Conservation (phyloP, 2,329 filamentous ascomycete genomes). For the Didymella sp. region DNA sequence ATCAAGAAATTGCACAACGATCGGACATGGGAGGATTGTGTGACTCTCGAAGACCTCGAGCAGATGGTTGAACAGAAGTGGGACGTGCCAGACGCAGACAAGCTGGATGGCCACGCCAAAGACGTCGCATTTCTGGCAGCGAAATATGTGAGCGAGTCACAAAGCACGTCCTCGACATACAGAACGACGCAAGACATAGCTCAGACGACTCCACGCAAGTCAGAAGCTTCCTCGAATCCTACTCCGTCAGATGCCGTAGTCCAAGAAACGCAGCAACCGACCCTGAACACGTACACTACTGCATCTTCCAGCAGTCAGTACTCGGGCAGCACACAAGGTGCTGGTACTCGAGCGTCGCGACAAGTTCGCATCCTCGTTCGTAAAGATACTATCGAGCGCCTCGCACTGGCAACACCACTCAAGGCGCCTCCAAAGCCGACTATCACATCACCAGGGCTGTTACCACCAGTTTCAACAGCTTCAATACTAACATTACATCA, state of each 20-base stretch:
- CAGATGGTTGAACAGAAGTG: constrained; percentile 65
- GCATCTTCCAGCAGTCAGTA: constrained; percentile 20
- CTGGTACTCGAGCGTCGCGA: constrained; percentile 28
- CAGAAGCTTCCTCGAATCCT: constrained; percentile 10
- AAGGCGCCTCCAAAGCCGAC: neutral
- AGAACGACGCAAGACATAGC: constrained; percentile 34
- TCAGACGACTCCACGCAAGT: constrained; percentile 27
- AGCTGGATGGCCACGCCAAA: constrained; percentile 39
- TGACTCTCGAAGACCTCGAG: constrained; percentile 75
- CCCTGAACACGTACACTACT: constrained; percentile 12
- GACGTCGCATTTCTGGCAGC: constrained; percentile 38
- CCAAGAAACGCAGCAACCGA: constrained; percentile 28
- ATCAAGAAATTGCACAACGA: constrained; percentile 81
- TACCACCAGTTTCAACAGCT: neutral
- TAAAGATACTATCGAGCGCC: constrained; percentile 29
- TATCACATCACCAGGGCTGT: neutral
- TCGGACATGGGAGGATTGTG: constrained; percentile 70
- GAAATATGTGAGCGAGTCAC: constrained; percentile 33
- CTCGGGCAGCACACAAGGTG: constrained; percentile 34
- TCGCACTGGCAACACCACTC: constrained; percentile 7
- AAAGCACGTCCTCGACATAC: constrained; percentile 26
- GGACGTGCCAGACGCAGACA: constrained; percentile 34
- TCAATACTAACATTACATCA: neutral
- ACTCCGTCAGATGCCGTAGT: constrained; percentile 20
- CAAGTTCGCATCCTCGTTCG: constrained; percentile 29